These are phyloP conservation scores for Plectosphaerella sp. DNA, from an alignment of 2,329 filamentous ascomycete species.

Conservation along the genomic window DNA sequence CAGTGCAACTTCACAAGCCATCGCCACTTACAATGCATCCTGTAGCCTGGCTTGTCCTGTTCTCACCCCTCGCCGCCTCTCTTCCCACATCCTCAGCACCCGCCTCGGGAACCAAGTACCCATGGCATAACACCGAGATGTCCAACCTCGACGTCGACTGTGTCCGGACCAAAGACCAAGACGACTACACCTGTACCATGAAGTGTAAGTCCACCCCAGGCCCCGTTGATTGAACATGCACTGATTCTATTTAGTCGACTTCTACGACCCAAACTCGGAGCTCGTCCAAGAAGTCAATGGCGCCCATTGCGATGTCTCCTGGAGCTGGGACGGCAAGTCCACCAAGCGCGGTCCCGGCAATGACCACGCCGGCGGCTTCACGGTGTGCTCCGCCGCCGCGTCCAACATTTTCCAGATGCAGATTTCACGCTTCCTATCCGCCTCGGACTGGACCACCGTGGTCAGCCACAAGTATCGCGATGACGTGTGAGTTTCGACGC, in stretches of 20 bases:
- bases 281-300: slow-evolving; percentile 9
- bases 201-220: slow-evolving; percentile 3
- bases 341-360: slow-evolving; percentile 19
- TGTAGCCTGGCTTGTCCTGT: not conserved
- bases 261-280: slow-evolving; percentile 13
- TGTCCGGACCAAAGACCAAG: not conserved
- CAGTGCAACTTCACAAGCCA: not conserved
- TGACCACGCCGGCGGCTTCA: slow-evolving; percentile 7
- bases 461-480: slow-evolving; percentile 10
- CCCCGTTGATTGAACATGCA: not conserved
- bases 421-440: slow-evolving; percentile 8
- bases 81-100: not conserved
- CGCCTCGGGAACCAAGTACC: slow-evolving; percentile 3
- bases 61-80: slow-evolving; percentile 2
- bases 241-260: slow-evolving; percentile 6
- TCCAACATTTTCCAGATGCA: slow-evolving; percentile 9
- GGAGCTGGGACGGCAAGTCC: slow-evolving; percentile 19
- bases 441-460: slow-evolving; percentile 8
- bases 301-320: slow-evolving; percentile 13
- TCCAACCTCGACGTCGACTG: slow-evolving; percentile 9
- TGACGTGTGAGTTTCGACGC: not conserved
- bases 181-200: slow-evolving; percentile 6
- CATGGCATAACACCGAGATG: slow-evolving; percentile 9
- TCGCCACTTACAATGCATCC: slow-evolving; percentile 1
- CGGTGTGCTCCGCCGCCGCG: slow-evolving; percentile 8